Conservation (phyloP, 257 asterid species). For the Gardenia jasminoides region DNA sequence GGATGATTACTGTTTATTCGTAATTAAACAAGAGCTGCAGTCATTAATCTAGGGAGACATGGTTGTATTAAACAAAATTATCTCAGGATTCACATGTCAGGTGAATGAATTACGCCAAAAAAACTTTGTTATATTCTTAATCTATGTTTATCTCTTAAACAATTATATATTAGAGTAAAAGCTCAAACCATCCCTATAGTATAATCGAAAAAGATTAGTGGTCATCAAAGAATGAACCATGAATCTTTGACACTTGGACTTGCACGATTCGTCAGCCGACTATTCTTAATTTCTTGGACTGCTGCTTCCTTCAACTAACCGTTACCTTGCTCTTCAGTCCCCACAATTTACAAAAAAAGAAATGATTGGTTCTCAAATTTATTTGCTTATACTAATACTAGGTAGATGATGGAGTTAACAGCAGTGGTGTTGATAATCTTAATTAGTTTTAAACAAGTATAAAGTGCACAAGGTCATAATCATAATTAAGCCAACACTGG, state of each 20-base stretch:
- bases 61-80: slow-evolving; percentile 33
- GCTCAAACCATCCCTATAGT: background rate
- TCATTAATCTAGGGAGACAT: slow-evolving; percentile 13
- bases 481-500: slow-evolving; percentile 13
- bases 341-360: slow-evolving; percentile 4
- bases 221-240: background rate
- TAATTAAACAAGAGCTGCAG: slow-evolving; percentile 1
- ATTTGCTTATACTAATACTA: background rate
- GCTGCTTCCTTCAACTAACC: background rate
- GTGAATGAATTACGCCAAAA: slow-evolving; percentile 5
- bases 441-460: slow-evolving; percentile 14
- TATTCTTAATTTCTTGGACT: slow-evolving; percentile 1
- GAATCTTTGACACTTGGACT: slow-evolving; percentile 19
- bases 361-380: slow-evolving; percentile 4
- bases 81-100: slow-evolving; percentile 32
- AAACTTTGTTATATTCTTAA: background rate
- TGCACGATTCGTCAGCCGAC: slow-evolving; percentile 6
- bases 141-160: background rate
- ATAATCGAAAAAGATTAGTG: slow-evolving; percentile 1
- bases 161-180: background rate
- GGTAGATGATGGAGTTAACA: slow-evolving; percentile 7
- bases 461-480: slow-evolving; percentile 18
- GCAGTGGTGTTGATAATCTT: slow-evolving; percentile 14
- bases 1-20: slow-evolving; percentile 4
- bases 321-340: background rate